Evolutionary conservation across 768 basidiomycete species (phyloP).

Genomic region (Paxillus rubicundulus): DNA sequence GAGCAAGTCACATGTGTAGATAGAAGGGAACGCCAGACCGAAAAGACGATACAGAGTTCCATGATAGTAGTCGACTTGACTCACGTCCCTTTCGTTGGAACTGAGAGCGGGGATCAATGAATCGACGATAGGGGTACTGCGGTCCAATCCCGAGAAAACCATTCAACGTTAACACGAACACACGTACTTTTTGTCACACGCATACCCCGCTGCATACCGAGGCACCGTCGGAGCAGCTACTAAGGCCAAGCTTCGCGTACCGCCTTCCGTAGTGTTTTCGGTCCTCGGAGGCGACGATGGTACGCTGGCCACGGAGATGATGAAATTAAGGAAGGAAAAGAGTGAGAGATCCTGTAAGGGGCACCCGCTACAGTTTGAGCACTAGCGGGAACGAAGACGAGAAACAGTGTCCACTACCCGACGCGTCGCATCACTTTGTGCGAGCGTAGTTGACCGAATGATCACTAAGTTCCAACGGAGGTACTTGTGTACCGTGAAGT

Average conservation of each 20-base stretch:
- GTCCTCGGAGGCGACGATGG: neutral
- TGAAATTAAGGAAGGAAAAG: neutral
- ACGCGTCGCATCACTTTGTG: neutral
- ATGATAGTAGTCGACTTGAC: neutral
- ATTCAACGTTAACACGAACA: neutral
- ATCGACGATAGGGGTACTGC: slow-evolving; percentile 10
- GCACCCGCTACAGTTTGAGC: too few species aligned
- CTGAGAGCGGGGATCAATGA: slow-evolving; percentile 8
- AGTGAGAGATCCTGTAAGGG: neutral
- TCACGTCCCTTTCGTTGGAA: neutral
- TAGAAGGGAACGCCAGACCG: slow-evolving; percentile 8
- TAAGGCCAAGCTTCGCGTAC: neutral
- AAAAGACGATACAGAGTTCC: slow-evolving; percentile 1
- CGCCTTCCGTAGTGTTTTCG: neutral
- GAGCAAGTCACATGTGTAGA: neutral
- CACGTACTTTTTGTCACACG: slow-evolving; percentile 6
- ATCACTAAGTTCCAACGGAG: neutral
- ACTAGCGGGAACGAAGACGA: too few species aligned
- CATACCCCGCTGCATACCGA: neutral
- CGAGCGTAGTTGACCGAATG: too few species aligned
- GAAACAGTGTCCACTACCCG: too few species aligned
- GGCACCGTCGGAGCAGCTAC: neutral
- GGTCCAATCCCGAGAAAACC: neutral
- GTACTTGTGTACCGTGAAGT: neutral
- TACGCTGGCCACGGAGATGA: neutral